Base-by-base conservation (phyloP, 805 yeast genomes). In the Yarrowia divulgata region DNA sequence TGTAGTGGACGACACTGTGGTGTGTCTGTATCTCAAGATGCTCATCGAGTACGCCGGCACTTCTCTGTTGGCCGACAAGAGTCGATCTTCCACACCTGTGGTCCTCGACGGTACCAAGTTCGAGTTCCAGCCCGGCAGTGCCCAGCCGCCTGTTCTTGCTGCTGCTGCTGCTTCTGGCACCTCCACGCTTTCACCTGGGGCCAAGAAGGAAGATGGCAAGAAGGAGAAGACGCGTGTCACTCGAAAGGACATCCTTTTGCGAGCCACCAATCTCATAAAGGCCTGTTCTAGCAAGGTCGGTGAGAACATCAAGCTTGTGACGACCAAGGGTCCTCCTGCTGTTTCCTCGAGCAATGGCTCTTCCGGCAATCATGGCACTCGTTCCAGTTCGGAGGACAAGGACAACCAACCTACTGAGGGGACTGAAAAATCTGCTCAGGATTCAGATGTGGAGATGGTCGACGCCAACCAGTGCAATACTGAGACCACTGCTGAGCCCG, bases 1-100 rank as follows among this genome's bases (percentile, higher is more conserved):
- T 1, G 86, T 91, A 0, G 85, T 90, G 68, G 97, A 91, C 76
- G 95, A 91, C 71, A 85, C 91, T 0, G 85, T 85, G 71, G 87
- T 88, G 43, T 84, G 88, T 8, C 75, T 89, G 0, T 91, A 83
- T 73, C 77, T 91, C 74, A 81, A 80, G 68, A 75, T 89, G 9
- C 89, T 72, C 63, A 55, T 66, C 40, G 70, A 40, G 43, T 40
- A 46, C 29, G 67, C 69, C 9, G 48, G 54, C 1, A 60, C 55
- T 9, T 43, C 69, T 13, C 45, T 45, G 10, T 42, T 45, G 18
- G 70, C 32, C 2, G 64, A 52, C 62, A 55, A 64, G 62, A 46
- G 62, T 46, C 62, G 58, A 1, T 54, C 66, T 45, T 42, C 50
- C 6, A 52, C 60, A 7, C 69, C 69, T 14, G 69, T 54, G 18